Percentiles rank a stretch among this genome's conserved stretches.
Evolutionary conservation across 2,329 filamentous ascomycete species (phyloP).

Genomic region (Fusarium goolgardi): DNA sequence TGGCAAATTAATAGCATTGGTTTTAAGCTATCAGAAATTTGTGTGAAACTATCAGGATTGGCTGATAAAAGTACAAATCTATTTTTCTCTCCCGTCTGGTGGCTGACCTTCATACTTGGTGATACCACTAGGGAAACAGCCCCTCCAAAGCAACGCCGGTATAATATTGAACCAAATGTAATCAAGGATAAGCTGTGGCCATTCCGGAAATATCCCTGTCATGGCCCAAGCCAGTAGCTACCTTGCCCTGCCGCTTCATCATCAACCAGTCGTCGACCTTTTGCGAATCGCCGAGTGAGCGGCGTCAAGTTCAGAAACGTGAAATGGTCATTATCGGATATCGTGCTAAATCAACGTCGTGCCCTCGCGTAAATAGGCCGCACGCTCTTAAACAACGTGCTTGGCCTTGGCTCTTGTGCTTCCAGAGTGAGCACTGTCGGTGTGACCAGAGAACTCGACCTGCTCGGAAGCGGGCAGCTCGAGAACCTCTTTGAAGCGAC

Average conservation of each 20-base stretch:
- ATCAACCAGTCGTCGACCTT: conserved; percentile 25
- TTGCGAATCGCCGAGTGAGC: conserved; percentile 29
- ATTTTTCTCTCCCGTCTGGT: conserved; percentile 43
- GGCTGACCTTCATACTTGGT: conserved; percentile 41
- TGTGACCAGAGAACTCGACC: conserved; percentile 97
- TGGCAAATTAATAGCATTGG: conserved; percentile 3
- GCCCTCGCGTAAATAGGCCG: conserved; percentile 26
- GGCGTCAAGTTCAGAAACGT: conserved; percentile 38
- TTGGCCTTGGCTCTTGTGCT: conserved; percentile 97
- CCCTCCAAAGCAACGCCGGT: conserved; percentile 51
- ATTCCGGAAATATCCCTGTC: conserved; percentile 12
- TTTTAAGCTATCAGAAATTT: conserved; percentile 15
- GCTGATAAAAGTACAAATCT: conserved; percentile 41
- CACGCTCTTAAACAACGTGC: conserved; percentile 75
- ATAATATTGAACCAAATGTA: conserved; percentile 44
- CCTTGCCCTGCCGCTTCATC: conserved; percentile 24
- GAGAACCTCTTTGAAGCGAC: conserved; percentile 91
- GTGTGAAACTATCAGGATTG: conserved; percentile 14
- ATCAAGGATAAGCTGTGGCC: conserved; percentile 38
- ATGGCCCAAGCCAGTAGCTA: conserved; percentile 23
- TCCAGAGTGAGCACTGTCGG: conserved; percentile 90
- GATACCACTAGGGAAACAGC: conserved; percentile 39
- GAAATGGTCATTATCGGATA: conserved; percentile 45
- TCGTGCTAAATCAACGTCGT: conserved; percentile 45
- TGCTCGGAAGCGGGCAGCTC: conserved; percentile 79